Percentiles rank a stretch among this genome's conserved stretches.
These are phyloP conservation scores for Colletotrichum sp. DNA, from an alignment of 2,329 filamentous ascomycete species.

Conservation along the genomic window DNA sequence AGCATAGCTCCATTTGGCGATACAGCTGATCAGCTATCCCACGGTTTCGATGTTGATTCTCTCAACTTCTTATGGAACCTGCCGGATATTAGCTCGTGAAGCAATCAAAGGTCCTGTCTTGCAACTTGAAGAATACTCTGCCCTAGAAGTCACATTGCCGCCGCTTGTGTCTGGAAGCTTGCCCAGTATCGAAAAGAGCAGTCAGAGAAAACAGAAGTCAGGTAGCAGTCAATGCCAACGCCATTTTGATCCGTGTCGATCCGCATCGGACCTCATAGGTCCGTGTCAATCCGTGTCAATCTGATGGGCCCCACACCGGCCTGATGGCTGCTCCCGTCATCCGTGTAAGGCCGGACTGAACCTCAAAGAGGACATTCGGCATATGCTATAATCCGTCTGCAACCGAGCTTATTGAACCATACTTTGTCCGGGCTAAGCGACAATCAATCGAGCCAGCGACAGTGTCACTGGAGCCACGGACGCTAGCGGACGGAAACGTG, in stretches of 20 bases:
- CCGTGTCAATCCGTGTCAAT: background rate
- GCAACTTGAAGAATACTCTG: background rate
- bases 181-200: background rate
- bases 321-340: background rate
- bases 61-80: slow-evolving; percentile 16
- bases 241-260: background rate
- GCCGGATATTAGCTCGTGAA: background rate
- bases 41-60: slow-evolving; percentile 10
- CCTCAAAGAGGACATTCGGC: background rate
- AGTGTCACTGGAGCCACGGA: background rate
- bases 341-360: background rate
- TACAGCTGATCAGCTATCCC: background rate
- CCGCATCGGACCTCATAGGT: background rate
- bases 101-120: background rate
- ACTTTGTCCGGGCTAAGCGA: background rate
- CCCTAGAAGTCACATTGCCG: background rate
- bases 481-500: background rate
- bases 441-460: background rate
- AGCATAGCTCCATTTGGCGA: slow-evolving; percentile 2
- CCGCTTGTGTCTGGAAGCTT: background rate
- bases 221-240: background rate
- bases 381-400: background rate
- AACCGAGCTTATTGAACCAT: background rate
- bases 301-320: background rate
- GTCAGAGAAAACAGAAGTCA: background rate